phyloP scores from a whole-genome alignment of 2,329 filamentous ascomycete species.

The Blastomyces percursus region DNA sequence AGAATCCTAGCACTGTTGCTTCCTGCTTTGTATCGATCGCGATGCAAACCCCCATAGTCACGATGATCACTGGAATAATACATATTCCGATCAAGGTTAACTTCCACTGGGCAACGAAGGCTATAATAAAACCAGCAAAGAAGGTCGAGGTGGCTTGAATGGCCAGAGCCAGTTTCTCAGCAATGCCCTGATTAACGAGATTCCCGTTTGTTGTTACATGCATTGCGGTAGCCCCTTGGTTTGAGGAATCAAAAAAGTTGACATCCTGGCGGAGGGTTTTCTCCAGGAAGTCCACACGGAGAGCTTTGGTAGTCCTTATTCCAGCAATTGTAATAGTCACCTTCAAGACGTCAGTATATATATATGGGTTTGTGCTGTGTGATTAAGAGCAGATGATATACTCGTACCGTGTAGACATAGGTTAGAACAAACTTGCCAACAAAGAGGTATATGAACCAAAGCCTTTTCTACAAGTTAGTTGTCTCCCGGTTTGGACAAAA shows the following conservation, averaged over 20 bases:
- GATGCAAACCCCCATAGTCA: conserved; percentile 18
- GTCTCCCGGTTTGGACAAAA: neutral
- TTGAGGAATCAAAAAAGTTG: conserved; percentile 4
- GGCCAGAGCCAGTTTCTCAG: conserved; percentile 29
- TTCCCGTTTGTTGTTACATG: conserved; percentile 23
- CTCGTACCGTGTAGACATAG: conserved; percentile 4
- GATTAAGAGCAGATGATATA: neutral
- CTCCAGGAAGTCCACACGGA: conserved; percentile 4
- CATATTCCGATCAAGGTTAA: conserved; percentile 36
- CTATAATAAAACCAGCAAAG: conserved; percentile 32
- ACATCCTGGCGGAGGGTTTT: conserved; percentile 7
- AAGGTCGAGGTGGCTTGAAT: conserved; percentile 29
- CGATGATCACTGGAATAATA: conserved; percentile 36
- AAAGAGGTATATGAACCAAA: conserved; percentile 6
- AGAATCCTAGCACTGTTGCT: conserved; percentile 25
- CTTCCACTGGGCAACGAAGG: conserved; percentile 34
- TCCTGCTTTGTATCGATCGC: conserved; percentile 18
- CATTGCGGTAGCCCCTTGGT: conserved; percentile 4
- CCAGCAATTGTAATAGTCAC: conserved; percentile 2
- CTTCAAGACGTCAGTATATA: conserved; percentile 1
- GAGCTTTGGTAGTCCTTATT: conserved; percentile 3
- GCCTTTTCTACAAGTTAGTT: neutral
- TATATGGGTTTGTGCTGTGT: neutral
- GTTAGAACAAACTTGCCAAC: conserved; percentile 3
- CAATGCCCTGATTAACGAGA: conserved; percentile 30